These are phyloP conservation scores for Globisporangium echinulatum DNA, from an alignment of 352 stramenopile genomes.

Conservation along the genomic window DNA sequence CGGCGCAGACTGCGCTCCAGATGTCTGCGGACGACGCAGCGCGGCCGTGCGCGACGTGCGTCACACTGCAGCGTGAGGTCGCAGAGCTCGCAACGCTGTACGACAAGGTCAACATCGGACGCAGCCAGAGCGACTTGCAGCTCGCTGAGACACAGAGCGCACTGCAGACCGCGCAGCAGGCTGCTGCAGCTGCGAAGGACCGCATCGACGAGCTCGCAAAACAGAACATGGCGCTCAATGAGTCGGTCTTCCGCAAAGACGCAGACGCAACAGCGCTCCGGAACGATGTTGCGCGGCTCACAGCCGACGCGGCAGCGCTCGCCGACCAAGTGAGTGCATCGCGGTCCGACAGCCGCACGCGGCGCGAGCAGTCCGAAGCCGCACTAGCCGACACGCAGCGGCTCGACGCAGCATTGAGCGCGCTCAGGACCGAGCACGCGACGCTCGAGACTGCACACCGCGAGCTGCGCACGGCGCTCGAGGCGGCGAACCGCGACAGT, in stretches of 20 bases:
- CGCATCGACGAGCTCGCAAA: constrained; percentile 38
- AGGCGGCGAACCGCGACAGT: constrained; percentile 44
- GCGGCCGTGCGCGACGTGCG: constrained; percentile 32
- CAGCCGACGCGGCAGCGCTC: constrained; percentile 29
- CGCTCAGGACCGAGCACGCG: constrained; percentile 28
- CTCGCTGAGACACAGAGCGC: constrained; percentile 47
- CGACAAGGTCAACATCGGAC: constrained; percentile 54
- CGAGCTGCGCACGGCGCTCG: constrained; percentile 32
- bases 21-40: constrained; percentile 23
- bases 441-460: constrained; percentile 54
- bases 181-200: constrained; percentile 25
- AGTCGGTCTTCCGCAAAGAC: constrained; percentile 51
- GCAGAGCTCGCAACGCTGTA: constrained; percentile 43
- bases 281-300: constrained; percentile 38
- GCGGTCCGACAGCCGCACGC: constrained; percentile 36
- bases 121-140: constrained; percentile 48
- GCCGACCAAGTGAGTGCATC: constrained; percentile 31
- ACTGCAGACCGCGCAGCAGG: constrained; percentile 37
- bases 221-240: constrained; percentile 49
- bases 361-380: constrained; percentile 34
- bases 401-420: constrained; percentile 23
- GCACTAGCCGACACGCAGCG: constrained; percentile 42
- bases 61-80: constrained; percentile 38
- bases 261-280: constrained; percentile 37
- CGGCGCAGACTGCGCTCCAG: constrained; percentile 30